phyloP scores from a whole-genome alignment of 257 asterid genomes.

The Ajuga chamaepitys region DNA sequence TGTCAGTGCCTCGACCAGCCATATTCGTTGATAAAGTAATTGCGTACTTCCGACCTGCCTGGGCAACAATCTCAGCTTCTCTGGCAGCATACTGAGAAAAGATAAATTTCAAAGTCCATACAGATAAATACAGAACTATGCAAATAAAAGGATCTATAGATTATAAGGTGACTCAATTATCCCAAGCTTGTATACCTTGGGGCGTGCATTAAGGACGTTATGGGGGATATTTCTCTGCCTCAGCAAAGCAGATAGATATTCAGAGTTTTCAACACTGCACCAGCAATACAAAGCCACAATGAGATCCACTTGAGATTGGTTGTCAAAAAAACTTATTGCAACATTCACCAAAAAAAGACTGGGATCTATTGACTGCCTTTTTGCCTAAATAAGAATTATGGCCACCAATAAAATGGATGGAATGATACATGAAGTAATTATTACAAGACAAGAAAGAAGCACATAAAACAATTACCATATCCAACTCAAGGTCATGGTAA shows the following conservation, averaged over 20 bases:
- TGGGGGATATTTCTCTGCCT: constrained; percentile 73
- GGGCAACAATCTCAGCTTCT: constrained; percentile 97
- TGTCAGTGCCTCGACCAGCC: constrained; percentile 99
- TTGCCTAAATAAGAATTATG: neutral
- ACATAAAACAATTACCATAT: neutral
- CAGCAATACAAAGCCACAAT: constrained; percentile 17
- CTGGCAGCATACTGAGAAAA: constrained; percentile 91
- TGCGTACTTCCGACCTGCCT: constrained; percentile 94
- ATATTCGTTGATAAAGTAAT: constrained; percentile 94
- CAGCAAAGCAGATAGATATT: constrained; percentile 67
- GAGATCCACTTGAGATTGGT: constrained; percentile 2
- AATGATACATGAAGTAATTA: neutral
- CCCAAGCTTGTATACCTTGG: constrained; percentile 55
- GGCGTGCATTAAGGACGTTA: constrained; percentile 95
- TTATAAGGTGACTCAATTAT: constrained; percentile 5
- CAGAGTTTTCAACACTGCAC: constrained; percentile 96
- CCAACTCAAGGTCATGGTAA: constrained; percentile 8
- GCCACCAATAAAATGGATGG: neutral
- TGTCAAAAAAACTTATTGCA: neutral
- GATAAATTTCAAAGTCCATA: constrained; percentile 6
- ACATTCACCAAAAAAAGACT: neutral
- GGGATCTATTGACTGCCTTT: neutral
- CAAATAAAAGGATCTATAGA: constrained; percentile 1
- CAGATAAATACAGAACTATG: neutral
- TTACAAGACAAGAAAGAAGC: neutral